Base-by-base conservation (phyloP, 345 rosid species). In the Lumnitzera racemosa region DNA sequence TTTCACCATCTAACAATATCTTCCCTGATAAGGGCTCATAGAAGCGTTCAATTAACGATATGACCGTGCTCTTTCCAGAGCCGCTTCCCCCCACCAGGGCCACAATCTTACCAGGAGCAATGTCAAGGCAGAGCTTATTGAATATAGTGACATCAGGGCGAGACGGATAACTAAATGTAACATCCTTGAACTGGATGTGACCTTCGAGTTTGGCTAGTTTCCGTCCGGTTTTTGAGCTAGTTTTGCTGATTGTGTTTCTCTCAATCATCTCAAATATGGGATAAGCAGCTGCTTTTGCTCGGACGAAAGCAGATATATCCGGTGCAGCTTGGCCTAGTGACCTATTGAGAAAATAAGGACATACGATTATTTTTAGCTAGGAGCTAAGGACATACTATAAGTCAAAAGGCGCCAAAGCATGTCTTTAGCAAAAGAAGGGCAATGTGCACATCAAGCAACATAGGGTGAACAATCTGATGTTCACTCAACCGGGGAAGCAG, bases 51-150 rank as follows among this genome's bases (percentile, higher is more conserved):
- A 94, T 90, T 76, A 94, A 73, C 36, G 99, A 94, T 57, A 94
- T 70, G n/a, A 86, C 81, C 0, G 99, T 94, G 76, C 99, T 94
- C 80, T 90, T 94, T 43, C 99, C 97, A 0, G 95, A 90, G 15
- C 99, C 99, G 55, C 99, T 94, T 71, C 90, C 91, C 24, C 99
- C 99, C 15, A 94, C 99, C 46, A 94, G 88, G 24, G 99, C 99
- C 55, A 87, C 85, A 36, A 94, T 70, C 77, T 90, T 90, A 13
- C 99, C 99, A 0, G 87, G 67, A 47, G 90, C 90, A 23, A 94
- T 77, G n/a, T 69, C 64, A 7, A 94, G 80, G 66, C 70, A 49
- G 55, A 94, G 64, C 70, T 72, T 77, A 50, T 84, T 57, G 62
- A 90, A 94, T 62, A 94, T 87, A 12, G 60, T 63, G 24, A 81